Evolutionary conservation across 139 green algal species (phyloP), one percentile per base, ranked within the genome.

Genomic region (Volvox reticuliferus): DNA sequence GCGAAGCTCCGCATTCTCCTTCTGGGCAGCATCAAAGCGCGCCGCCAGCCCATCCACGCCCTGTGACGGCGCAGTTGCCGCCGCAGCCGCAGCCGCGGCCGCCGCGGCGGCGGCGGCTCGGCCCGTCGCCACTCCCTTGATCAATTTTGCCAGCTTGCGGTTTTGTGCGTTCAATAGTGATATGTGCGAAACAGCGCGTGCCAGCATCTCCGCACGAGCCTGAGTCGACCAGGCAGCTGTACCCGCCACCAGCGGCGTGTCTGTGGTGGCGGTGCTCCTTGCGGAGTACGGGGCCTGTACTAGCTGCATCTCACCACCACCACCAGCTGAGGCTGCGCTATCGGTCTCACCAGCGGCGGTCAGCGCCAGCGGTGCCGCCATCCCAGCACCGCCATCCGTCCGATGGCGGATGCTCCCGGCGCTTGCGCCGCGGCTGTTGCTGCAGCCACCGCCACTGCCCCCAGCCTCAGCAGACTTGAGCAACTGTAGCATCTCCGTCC

Each of bases 401-500:
- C 5, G 44, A 36, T 62, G 9, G 33, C 77, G 35, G 24, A 24
- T 30, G 30, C 62, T 76, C 28, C 61, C 62, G 30, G 28, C 30
- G 55, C 81, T 67, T 62, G 32, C n/a, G 30, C 61, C 81, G 12
- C 50, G 30, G n/a, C 62, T 76, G 61, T 32, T 2, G 32, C 18
- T 44, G 82, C 63, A 18, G 63, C 33, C 65, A 67, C 33, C 22
- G 12, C 3, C 69, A 0, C 32, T 73, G 82, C 63, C 33, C 28
- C 33, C 65, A 67, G 12, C 13, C 1, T 20, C 69, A 9, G n/a
- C 22, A 0, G 83, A 33, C 28, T 33, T 21, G 20, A 82, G 28
- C 28, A 82, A 36, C 84, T 73, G 84, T n/a, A 73, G 16, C 37
- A 89, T 44, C 69, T 82, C 84, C 3, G 2, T n/a, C 84, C 84